Evolutionary conservation across 768 basidiomycete species (phyloP).

Genomic region (Leccinum rimulosum): DNA sequence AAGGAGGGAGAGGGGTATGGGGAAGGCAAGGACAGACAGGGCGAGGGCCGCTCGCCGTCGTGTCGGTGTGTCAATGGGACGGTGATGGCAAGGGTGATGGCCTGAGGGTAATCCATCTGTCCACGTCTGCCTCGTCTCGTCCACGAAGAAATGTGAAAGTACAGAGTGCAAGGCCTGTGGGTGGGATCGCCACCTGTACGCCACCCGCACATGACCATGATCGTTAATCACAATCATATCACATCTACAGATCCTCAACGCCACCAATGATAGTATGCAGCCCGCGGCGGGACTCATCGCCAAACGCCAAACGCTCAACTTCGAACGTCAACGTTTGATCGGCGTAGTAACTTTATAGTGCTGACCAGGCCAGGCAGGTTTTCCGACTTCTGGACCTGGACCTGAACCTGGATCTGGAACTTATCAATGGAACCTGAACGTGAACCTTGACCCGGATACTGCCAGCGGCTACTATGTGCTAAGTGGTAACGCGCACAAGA

Average conservation of each 20-base stretch:
- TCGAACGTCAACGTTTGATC: background rate
- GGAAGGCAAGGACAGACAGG: too few species aligned
- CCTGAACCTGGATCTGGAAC: background rate
- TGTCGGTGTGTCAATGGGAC: too few species aligned
- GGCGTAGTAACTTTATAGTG: background rate
- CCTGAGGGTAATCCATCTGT: background rate
- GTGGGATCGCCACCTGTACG: background rate
- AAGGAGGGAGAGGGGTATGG: too few species aligned
- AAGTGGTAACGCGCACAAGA: background rate
- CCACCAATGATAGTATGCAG: background rate
- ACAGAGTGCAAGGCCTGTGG: background rate
- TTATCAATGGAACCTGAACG: background rate
- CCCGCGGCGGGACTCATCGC: background rate
- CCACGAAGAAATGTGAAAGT: background rate
- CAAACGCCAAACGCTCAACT: background rate
- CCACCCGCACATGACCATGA: background rate
- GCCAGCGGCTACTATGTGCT: background rate
- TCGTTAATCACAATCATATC: background rate
- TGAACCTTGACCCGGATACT: background rate
- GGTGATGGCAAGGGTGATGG: too few species aligned
- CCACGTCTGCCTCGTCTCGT: background rate
- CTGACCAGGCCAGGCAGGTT: background rate
- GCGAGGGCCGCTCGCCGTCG: too few species aligned
- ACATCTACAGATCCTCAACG: background rate
- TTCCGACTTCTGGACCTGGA: background rate